Percentiles rank a stretch among this genome's conserved stretches.
Evolutionary conservation across 2,329 filamentous ascomycete genomes (phyloP).

Genomic region (Hypocreales sp.): DNA sequence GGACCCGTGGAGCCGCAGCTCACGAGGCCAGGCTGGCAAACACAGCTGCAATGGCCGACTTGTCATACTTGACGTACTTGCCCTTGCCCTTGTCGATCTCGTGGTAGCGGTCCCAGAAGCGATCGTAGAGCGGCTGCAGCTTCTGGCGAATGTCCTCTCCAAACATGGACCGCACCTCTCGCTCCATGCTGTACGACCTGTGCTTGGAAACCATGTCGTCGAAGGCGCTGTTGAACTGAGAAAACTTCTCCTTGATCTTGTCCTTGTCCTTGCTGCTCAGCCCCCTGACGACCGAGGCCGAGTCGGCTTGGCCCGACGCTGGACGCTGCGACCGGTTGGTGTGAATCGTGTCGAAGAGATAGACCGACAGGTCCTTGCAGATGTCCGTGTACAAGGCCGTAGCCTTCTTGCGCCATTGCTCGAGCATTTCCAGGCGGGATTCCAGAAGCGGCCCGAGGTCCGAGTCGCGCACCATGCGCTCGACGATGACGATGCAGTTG

Average conservation of each 20-base stretch:
- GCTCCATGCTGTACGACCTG: conserved; percentile 77
- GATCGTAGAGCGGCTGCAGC: conserved; percentile 83
- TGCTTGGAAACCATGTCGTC: conserved; percentile 78
- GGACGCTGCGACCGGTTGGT: conserved; percentile 64
- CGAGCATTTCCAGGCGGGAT: conserved; percentile 49
- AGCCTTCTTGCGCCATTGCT: conserved; percentile 78
- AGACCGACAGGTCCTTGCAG: conserved; percentile 75
- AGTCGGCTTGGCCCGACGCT: conserved; percentile 62
- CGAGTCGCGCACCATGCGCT: conserved; percentile 69
- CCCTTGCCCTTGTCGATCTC: conserved; percentile 96
- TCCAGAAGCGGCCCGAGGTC: conserved; percentile 62
- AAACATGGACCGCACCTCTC: conserved; percentile 69
- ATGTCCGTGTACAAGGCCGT: conserved; percentile 68
- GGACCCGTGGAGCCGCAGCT: no score
- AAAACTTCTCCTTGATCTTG: conserved; percentile 90
- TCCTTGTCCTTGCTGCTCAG: conserved; percentile 87
- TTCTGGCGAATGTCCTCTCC: conserved; percentile 77
- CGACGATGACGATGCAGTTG: conserved; percentile 72
- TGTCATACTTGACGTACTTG: conserved; percentile 97
- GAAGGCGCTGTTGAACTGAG: conserved; percentile 77
- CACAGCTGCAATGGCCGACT: conserved; percentile 57
- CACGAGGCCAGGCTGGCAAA: conserved; percentile 42
- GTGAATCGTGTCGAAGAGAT: conserved; percentile 82
- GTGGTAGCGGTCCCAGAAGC: conserved; percentile 95
- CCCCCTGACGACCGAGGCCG: conserved; percentile 67